Conservation (phyloP, 225 moss, liverwort and hornwort genomes). For the Physcomitrellopsis africana region DNA sequence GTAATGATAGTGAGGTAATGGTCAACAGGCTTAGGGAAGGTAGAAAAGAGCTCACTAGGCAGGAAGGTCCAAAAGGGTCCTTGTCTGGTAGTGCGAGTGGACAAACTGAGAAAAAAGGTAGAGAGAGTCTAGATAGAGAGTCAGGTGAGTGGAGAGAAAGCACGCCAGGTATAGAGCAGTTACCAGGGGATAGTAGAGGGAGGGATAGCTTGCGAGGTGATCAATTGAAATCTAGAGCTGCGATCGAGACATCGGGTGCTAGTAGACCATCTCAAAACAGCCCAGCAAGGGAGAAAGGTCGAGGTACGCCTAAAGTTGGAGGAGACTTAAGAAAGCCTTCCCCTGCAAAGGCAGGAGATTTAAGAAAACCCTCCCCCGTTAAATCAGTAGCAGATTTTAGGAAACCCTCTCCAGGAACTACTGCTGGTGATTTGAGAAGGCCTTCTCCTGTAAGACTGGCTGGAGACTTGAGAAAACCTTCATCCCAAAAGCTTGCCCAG, state of each 20-base stretch:
- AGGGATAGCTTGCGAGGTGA: slow-evolving; percentile 57
- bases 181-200: slow-evolving; percentile 35
- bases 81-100: slow-evolving; percentile 35
- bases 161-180: slow-evolving; percentile 56
- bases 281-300: slow-evolving; percentile 53
- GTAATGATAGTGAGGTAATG: slow-evolving; percentile 54
- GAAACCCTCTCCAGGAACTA: slow-evolving; percentile 46
- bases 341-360: slow-evolving; percentile 55
- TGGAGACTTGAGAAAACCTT: slow-evolving; percentile 56
- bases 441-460: slow-evolving; percentile 47
- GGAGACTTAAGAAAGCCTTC: slow-evolving; percentile 62
- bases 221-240: slow-evolving; percentile 50
- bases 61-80: slow-evolving; percentile 46
- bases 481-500: slow-evolving; percentile 45
- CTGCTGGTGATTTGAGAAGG: slow-evolving; percentile 60
- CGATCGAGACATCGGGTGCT: slow-evolving; percentile 40
- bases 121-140: slow-evolving; percentile 66
- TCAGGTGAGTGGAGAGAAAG: slow-evolving; percentile 85
- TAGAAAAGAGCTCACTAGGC: slow-evolving; percentile 52
- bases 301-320: slow-evolving; percentile 36
- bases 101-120: slow-evolving; percentile 56
- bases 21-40: slow-evolving; percentile 53
- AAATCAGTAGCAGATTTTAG: slow-evolving; percentile 41
- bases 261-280: slow-evolving; percentile 52
- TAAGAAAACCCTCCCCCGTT: slow-evolving; percentile 44